These are phyloP conservation scores for Colletotrichum sp. DNA, from an alignment of 2,329 filamentous ascomycete species.

Conservation along the genomic window DNA sequence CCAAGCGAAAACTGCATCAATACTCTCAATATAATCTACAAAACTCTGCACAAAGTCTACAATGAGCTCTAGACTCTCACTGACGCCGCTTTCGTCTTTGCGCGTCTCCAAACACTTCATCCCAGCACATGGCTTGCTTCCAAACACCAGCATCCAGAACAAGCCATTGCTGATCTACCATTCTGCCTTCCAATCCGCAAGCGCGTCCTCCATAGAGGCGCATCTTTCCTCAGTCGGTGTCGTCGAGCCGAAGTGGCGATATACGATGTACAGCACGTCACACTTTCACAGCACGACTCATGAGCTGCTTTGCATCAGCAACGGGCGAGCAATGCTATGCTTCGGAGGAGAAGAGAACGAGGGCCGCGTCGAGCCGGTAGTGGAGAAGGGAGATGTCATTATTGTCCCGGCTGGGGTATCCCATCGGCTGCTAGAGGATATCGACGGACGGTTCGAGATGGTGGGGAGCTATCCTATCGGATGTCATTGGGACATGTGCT, in stretches of 20 bases:
- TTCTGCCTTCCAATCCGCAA: slow-evolving; percentile 53
- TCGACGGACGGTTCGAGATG: slow-evolving; percentile 64
- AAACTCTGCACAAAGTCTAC: background rate
- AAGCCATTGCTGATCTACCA: slow-evolving; percentile 73
- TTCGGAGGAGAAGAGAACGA: slow-evolving; percentile 71
- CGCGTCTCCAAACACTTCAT: slow-evolving; percentile 64
- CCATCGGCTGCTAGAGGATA: slow-evolving; percentile 66
- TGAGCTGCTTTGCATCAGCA: slow-evolving; percentile 67
- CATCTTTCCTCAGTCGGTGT: slow-evolving; percentile 59
- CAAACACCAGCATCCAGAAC: slow-evolving; percentile 69
- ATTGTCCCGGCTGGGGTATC: slow-evolving; percentile 70
- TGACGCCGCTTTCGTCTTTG: slow-evolving; percentile 50
- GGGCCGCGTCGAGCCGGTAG: slow-evolving; percentile 56
- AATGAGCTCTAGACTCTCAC: background rate
- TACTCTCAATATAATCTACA: background rate
- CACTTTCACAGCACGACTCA: slow-evolving; percentile 74
- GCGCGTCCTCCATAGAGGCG: slow-evolving; percentile 57
- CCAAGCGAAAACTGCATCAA: background rate
- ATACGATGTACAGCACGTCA: slow-evolving; percentile 69
- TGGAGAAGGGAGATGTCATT: slow-evolving; percentile 66
- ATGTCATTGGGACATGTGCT: slow-evolving; percentile 74
- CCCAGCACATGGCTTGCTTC: slow-evolving; percentile 58
- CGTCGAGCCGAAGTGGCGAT: slow-evolving; percentile 69
- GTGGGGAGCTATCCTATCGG: slow-evolving; percentile 68
- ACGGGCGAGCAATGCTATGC: slow-evolving; percentile 64